These are phyloP conservation scores for Alternaria gansuensis DNA, from an alignment of 2,329 filamentous ascomycete species.

Conservation along the genomic window DNA sequence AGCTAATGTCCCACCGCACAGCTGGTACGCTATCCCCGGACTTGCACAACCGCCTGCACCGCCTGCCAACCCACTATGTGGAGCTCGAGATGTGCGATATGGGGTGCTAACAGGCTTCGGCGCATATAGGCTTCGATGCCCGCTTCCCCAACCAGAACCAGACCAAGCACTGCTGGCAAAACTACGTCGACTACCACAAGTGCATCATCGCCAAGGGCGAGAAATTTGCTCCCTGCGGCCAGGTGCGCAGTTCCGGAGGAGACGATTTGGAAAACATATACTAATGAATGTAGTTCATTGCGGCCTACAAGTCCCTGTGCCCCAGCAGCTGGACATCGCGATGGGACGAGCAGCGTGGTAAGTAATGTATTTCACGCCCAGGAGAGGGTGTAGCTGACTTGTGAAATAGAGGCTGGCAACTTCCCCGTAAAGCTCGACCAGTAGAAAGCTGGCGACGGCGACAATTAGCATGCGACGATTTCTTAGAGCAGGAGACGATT, in stretches of 20 bases:
- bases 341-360: conserved; percentile 98
- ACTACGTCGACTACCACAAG: conserved; percentile 99
- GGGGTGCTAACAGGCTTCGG: conserved; percentile 34
- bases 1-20: conserved; percentile 47
- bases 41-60: conserved; percentile 18
- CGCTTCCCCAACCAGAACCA: conserved; percentile 99
- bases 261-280: conserved; percentile 3
- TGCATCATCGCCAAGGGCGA: conserved; percentile 98
- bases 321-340: conserved; percentile 91
- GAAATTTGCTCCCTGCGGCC: conserved; percentile 95
- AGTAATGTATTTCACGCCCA: conserved; percentile 43
- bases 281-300: conserved; percentile 75
- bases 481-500: conserved; percentile 27
- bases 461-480: conserved; percentile 28
- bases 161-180: conserved; percentile 99
- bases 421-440: conserved; percentile 52
- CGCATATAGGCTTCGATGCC: conserved; percentile 85
- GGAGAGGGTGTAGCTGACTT: conserved; percentile 14
- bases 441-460: conserved; percentile 35
- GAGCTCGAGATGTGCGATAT: conserved; percentile 12
- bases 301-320: conserved; percentile 97
- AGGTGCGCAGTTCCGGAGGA: conserved; percentile 68
- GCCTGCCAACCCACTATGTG: conserved; percentile 6
- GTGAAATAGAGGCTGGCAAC: conserved; percentile 41
- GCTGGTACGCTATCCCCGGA: conserved; percentile 51